Evolutionary conservation across 805 yeast genomes (phyloP), one percentile per base, ranked within the genome.

Genomic region (Yarrowia sp.): DNA sequence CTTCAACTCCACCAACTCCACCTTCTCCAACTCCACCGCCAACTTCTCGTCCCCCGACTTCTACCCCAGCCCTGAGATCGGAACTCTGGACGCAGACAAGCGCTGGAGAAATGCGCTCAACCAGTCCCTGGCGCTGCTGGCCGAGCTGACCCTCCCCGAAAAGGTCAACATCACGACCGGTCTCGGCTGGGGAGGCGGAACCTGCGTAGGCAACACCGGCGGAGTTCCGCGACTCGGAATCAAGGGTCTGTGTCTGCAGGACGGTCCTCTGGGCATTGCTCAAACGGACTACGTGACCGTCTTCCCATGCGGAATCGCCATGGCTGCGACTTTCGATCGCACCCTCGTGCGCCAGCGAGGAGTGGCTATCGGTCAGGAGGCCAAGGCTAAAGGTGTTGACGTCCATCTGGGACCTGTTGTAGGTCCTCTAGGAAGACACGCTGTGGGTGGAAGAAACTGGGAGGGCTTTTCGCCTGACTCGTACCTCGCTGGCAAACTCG

Each of bases 401-500:
- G 74, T 82, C 31, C 75, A 80, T 13, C 72, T 84, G 27, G 87
- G 85, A 0, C 88, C 88, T 0, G 75, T 76, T 1, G 74, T 81
- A 41, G 87, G 87, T 0, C 88, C 88, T 12, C 76, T 84, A 42
- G 88, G 88, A 0, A 73, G 77, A 32, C 80, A 83, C 66, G 87
- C 86, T 2, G 80, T 79, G 35, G 88, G 85, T 18, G 88, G 88
- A 4, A 74, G 87, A 66, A 81, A 80, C 70, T 44, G 51, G 51
- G 51, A 44, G 24, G 51, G 51, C 6, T 44, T 44, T 13, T 29
- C 51, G 13, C 24, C 35, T 1, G 51, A 44, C 18, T 10, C 51
- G 2, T 44, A 27, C 22, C 51, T 44, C 3, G 35, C 51, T 19
- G 51, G 51, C 12, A 44, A 44, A 13, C 35, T 44, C 2, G 51